Percentiles rank a stretch among this genome's conserved stretches.
Conservation (phyloP, 140 eudicot species). For the Bidens hawaiensis region DNA sequence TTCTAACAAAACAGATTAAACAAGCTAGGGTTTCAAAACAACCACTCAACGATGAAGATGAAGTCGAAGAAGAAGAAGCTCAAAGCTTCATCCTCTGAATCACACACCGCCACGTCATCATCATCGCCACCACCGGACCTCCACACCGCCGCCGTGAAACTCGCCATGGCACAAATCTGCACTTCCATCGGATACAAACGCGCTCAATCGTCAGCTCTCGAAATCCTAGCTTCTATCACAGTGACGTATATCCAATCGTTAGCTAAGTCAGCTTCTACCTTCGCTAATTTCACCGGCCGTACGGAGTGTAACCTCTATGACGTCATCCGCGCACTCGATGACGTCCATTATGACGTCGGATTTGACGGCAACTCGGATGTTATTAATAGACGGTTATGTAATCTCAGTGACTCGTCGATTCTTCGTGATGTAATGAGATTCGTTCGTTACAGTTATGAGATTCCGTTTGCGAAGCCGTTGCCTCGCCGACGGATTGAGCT, state of each 20-base stretch:
- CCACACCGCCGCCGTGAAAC: slow-evolving; percentile 21
- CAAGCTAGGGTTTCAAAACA: slow-evolving; percentile 24
- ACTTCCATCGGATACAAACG: slow-evolving; percentile 42
- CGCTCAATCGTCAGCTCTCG: slow-evolving; percentile 44
- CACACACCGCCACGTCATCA: neutral
- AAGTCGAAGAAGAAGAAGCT: slow-evolving; percentile 18
- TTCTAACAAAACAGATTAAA: too few species aligned
- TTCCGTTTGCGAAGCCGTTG: slow-evolving; percentile 55
- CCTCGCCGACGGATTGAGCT: neutral
- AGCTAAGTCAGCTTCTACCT: slow-evolving; percentile 37
- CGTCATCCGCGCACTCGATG: slow-evolving; percentile 44
- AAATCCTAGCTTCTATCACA: slow-evolving; percentile 49
- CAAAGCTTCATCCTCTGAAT: neutral
- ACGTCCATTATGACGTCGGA: slow-evolving; percentile 36
- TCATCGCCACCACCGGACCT: slow-evolving; percentile 25
- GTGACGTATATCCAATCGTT: slow-evolving; percentile 36
- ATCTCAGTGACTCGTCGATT: slow-evolving; percentile 25
- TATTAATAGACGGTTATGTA: neutral
- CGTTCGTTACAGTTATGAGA: slow-evolving; percentile 29
- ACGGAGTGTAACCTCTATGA: slow-evolving; percentile 50
- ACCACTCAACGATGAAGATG: slow-evolving; percentile 17
- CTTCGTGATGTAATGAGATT: slow-evolving; percentile 30
- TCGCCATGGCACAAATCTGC: slow-evolving; percentile 69
- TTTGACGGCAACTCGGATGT: slow-evolving; percentile 32
- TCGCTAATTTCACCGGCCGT: slow-evolving; percentile 49